Conservation (phyloP, 2,329 filamentous ascomycete genomes). For the Cytospora piceae region DNA sequence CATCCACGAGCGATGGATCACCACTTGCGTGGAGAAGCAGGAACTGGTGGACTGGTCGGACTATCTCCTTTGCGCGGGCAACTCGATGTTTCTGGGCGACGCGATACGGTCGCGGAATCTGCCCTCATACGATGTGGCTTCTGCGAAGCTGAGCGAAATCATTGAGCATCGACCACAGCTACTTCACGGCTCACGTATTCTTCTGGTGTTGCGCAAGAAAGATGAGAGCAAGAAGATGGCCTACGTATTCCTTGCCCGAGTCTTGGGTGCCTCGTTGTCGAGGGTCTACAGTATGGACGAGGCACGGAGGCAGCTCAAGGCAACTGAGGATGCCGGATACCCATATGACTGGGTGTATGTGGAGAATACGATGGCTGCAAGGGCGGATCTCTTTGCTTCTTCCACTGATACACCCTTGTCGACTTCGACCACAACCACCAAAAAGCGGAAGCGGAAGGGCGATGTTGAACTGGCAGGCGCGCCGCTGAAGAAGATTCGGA, state of each 20-base stretch:
- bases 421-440: slow-evolving; percentile 30
- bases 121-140: slow-evolving; percentile 59
- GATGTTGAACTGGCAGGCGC: slow-evolving; percentile 38
- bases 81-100: slow-evolving; percentile 75
- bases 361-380: slow-evolving; percentile 63
- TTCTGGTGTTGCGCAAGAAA: slow-evolving; percentile 72
- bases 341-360: slow-evolving; percentile 76
- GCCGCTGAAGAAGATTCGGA: slow-evolving; percentile 58
- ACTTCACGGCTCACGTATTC: slow-evolving; percentile 66
- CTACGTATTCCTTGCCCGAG: slow-evolving; percentile 80
- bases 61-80: slow-evolving; percentile 85
- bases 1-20: slow-evolving; percentile 79
- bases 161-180: slow-evolving; percentile 65
- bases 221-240: slow-evolving; percentile 67
- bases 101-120: slow-evolving; percentile 77
- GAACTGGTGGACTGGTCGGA: slow-evolving; percentile 72
- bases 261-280: slow-evolving; percentile 73
- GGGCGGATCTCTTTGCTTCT: slow-evolving; percentile 33
- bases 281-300: slow-evolving; percentile 68
- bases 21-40: slow-evolving; percentile 67
- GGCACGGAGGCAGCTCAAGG: slow-evolving; percentile 62
- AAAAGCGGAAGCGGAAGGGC: slow-evolving; percentile 50
- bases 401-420: background rate
- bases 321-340: slow-evolving; percentile 50
- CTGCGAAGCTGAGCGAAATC: slow-evolving; percentile 59